Base-by-base conservation (phyloP, 805 yeast species). In the Millerozyma acaciae region DNA sequence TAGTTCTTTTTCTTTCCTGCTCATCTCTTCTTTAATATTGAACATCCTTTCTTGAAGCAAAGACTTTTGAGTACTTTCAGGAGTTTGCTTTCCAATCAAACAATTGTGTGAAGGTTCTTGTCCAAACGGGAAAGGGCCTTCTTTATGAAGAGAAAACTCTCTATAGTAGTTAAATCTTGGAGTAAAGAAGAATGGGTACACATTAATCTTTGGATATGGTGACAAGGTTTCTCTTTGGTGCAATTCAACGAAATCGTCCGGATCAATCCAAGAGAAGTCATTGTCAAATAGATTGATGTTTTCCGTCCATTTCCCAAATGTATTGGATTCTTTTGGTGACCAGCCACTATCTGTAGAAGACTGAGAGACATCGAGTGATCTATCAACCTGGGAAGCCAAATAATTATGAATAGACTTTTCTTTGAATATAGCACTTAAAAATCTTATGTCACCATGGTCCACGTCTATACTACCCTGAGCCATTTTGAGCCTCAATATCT, bases 241-340 rank as follows among this genome's bases (percentile, higher is more conserved):
- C 26, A 87, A 50, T 45, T 88, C 96, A 8, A 75, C 62, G 45
- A 75, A 88, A 51, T 88, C 96, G 37, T 83, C 82, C 15, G 65
- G 57, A 48, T 87, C 94, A 30, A 76, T 65, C 96, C 96, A 88
- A 7, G 63, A 51, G 23, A 45, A 45, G 36, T 62, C 65, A 10
- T 45, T 48, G 12, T 57, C 63, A 22, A 43, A 50, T 5, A 44
- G 45, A n/a, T 50, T 54, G 29, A 47, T 42, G 31, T 40, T 46
- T 24, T 50, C 47, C 13, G 47, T 28, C 62, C 62, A 57, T 16
- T 39, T 42, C 27, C 40, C 35, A 32, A 38, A 50, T n/a, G 21
- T 26, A 25, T 28, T 26, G n/a, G 18, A 5, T 5, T 8, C 29
- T 16, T 25, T 15, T 10, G n/a, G 16, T 14, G 21, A 22, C 16